Conservation (phyloP, 306 rosid species). For the Cicer yamashitae region DNA sequence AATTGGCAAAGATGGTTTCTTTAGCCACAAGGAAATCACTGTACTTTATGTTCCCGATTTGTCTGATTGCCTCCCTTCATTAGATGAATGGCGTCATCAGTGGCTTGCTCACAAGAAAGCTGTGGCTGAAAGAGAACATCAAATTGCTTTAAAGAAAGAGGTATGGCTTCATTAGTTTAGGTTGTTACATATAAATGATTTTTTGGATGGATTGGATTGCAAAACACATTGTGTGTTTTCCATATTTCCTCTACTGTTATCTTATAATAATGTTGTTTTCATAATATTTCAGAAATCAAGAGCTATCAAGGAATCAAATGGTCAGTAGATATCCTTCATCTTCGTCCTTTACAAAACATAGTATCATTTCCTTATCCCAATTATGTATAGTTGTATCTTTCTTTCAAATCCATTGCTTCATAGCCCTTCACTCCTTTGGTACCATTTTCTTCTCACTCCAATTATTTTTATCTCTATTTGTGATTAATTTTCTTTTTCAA, state of each 20-base stretch:
- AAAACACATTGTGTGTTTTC: constrained; percentile 3
- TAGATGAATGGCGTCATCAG: constrained; percentile 79
- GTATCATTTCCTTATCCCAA: not conserved
- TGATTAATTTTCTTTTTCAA: constrained; percentile 22
- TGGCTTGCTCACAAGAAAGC: constrained; percentile 92
- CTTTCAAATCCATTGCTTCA: not conserved
- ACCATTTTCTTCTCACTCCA: constrained; percentile 9
- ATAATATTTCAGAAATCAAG: constrained; percentile 52
- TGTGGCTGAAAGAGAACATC: constrained; percentile 79
- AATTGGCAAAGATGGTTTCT: constrained; percentile 86
- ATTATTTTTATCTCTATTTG: not conserved
- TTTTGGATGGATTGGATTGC: constrained; percentile 19
- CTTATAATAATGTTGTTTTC: not conserved
- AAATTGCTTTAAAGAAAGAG: constrained; percentile 68
- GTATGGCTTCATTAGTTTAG: constrained; percentile 50
- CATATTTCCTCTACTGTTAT: not conserved
- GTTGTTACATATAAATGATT: not conserved
- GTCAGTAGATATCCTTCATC: constrained; percentile 39
- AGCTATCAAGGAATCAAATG: constrained; percentile 57
- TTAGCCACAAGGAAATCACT: constrained; percentile 92
- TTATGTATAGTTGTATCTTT: not conserved
- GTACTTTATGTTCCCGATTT: constrained; percentile 88
- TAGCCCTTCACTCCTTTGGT: not conserved
- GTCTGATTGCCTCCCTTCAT: constrained; percentile 88
- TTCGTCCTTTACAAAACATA: constrained; percentile 14